phyloP scores from a whole-genome alignment of 2,329 filamentous ascomycete species.

The Botrytis byssoidea region DNA sequence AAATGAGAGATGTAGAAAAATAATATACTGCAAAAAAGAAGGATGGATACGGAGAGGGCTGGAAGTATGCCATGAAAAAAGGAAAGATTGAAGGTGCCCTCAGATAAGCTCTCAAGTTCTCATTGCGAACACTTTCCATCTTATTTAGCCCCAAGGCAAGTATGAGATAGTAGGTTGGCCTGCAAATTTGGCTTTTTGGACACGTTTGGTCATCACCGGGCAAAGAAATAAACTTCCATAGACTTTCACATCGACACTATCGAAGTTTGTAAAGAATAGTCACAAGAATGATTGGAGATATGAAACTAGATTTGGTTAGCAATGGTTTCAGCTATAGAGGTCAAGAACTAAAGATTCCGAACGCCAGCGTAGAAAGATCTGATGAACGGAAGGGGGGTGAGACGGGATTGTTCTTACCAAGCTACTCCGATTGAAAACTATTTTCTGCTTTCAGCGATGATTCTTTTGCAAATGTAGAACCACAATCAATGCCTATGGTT shows the following conservation, averaged over 20 bases:
- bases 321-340: neutral
- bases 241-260: slow-evolving; percentile 23
- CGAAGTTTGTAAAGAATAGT: slow-evolving; percentile 19
- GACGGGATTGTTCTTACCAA: slow-evolving; percentile 29
- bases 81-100: slow-evolving; percentile 33
- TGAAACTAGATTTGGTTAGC: slow-evolving; percentile 26
- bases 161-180: slow-evolving; percentile 37
- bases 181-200: slow-evolving; percentile 44
- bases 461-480: slow-evolving; percentile 1
- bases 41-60: neutral
- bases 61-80: neutral
- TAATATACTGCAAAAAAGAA: neutral
- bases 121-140: slow-evolving; percentile 40
- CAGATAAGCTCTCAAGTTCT: slow-evolving; percentile 44
- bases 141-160: slow-evolving; percentile 25
- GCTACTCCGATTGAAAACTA: slow-evolving; percentile 43
- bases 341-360: neutral
- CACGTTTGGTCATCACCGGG: slow-evolving; percentile 41
- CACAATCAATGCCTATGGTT: slow-evolving; percentile 17
- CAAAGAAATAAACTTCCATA: slow-evolving; percentile 25
- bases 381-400: neutral
- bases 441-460: slow-evolving; percentile 35
- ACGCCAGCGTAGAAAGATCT: neutral
- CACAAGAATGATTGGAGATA: slow-evolving; percentile 13
- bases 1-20: neutral